Evolutionary conservation across 345 rosid species (phyloP).

Genomic region (Populus tremula): DNA sequence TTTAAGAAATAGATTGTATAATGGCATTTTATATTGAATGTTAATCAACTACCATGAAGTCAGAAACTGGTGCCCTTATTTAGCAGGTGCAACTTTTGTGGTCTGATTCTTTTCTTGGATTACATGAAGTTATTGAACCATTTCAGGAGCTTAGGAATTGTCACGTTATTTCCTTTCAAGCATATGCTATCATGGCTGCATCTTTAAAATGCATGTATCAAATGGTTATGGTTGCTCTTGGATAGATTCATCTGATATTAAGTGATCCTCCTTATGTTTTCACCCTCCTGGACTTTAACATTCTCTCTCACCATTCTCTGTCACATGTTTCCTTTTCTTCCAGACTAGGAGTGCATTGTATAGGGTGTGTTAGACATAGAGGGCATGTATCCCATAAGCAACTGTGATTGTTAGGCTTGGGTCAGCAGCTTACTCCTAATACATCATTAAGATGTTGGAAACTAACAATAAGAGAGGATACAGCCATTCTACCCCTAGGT

Average conservation of each 20-base stretch:
- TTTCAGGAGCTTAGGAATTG: neutral
- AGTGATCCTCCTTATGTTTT: neutral
- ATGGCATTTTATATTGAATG: neutral
- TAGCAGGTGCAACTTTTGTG: neutral
- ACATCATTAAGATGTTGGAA: neutral
- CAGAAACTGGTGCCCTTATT: neutral
- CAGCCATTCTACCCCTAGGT: neutral
- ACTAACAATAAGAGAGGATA: neutral
- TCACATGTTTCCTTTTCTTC: neutral
- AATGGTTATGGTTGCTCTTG: neutral
- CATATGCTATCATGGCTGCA: neutral
- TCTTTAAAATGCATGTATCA: neutral
- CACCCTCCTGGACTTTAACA: neutral
- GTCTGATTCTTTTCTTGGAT: neutral
- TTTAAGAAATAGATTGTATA: neutral
- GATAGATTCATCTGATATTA: neutral
- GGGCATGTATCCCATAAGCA: neutral
- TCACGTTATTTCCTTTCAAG: neutral
- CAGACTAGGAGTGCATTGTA: neutral
- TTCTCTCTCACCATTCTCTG: neutral
- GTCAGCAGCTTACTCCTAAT: neutral
- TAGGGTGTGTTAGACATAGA: neutral
- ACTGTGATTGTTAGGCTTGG: neutral
- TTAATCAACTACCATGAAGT: neutral
- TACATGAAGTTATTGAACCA: neutral